phyloP scores from a whole-genome alignment of 1,139 yeast genomes.

The Debaryomyces robertsiae region DNA sequence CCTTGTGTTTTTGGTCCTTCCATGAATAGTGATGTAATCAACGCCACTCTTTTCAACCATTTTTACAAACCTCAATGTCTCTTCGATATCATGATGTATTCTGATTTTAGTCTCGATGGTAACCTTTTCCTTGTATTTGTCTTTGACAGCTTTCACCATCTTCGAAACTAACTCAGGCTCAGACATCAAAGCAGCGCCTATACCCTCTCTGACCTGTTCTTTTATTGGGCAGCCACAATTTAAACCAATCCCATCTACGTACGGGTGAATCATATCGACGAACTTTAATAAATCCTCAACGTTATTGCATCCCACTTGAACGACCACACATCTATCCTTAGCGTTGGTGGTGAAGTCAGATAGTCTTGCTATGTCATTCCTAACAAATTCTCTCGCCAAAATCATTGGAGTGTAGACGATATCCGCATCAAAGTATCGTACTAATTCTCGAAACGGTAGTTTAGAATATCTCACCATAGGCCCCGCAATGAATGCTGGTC shows the following conservation, averaged over 20 bases:
- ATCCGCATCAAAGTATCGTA: constrained; percentile 74
- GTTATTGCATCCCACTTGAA: constrained; percentile 91
- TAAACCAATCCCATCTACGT: constrained; percentile 89
- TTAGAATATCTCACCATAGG: constrained; percentile 98
- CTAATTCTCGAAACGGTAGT: constrained; percentile 82
- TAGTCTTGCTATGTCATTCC: constrained; percentile 77
- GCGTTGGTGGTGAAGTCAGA: constrained; percentile 84
- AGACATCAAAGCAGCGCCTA: constrained; percentile 93
- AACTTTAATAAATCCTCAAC: constrained; percentile 81
- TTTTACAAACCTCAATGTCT: constrained; percentile 73
- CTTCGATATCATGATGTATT: constrained; percentile 72
- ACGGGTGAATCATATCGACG: constrained; percentile 86
- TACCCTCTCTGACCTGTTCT: constrained; percentile 93
- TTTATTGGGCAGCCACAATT: constrained; percentile 98
- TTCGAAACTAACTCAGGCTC: constrained; percentile 78
- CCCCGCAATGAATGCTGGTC: constrained; percentile 82
- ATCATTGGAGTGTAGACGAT: constrained; percentile 96
- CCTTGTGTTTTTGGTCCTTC: constrained; percentile 82
- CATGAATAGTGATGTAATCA: constrained; percentile 92
- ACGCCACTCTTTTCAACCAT: constrained; percentile 85
- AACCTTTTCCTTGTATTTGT: constrained; percentile 65
- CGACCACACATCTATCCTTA: constrained; percentile 70
- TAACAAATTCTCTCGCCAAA: constrained; percentile 88
- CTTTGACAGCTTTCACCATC: constrained; percentile 84
- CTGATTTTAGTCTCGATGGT: constrained; percentile 90